phyloP scores from a whole-genome alignment of 306 rosid genomes.

The Mimosa pudica region DNA sequence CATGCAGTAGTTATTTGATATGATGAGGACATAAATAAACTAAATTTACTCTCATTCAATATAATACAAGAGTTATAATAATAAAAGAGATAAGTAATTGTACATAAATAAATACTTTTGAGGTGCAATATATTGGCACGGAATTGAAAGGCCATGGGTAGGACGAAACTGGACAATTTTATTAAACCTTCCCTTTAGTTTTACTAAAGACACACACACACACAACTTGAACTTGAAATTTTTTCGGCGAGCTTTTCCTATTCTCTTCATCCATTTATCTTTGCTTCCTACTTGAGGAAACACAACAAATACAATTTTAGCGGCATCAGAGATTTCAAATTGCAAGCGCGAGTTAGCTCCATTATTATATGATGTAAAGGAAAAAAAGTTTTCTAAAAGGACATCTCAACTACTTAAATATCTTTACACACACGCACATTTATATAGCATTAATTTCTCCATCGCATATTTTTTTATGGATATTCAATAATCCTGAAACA shows the following conservation, averaged over 20 bases:
- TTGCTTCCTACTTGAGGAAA: slow-evolving; percentile 2
- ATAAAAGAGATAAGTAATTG: too few relatives aligned
- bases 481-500: not conserved
- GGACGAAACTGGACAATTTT: not conserved
- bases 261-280: not conserved
- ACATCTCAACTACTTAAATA: not conserved
- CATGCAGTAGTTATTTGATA: too few relatives aligned
- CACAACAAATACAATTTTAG: not conserved
- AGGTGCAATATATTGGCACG: not conserved
- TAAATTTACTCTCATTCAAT: too few relatives aligned
- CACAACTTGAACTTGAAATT: not conserved
- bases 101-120: not conserved
- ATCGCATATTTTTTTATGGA: not conserved
- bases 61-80: too few relatives aligned
- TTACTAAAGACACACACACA: not conserved
- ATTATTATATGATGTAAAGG: not conserved
- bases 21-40: too few relatives aligned
- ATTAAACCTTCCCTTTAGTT: not conserved
- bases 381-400: not conserved
- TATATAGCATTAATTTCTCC: not conserved
- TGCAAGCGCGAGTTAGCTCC: not conserved
- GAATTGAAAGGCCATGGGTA: not conserved
- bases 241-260: not conserved
- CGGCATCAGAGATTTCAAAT: not conserved
- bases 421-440: not conserved